Conservation (phyloP, 176 grass and related monocot genomes). For the Bothriochloa decipiens region DNA sequence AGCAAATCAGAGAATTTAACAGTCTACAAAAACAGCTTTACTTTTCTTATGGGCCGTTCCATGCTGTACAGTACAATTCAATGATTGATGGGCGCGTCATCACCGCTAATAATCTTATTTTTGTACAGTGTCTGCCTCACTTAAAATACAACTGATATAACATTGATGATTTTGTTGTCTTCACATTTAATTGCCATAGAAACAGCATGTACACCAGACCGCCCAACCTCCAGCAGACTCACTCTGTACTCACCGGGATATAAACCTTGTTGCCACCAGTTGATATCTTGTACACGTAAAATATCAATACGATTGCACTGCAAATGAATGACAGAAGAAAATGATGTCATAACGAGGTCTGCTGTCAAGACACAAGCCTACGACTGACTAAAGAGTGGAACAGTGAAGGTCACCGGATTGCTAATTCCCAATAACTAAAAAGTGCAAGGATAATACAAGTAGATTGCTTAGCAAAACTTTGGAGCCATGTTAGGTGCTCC, state of each 20-base stretch:
- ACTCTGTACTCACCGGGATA: slow-evolving; percentile 41
- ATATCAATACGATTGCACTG: slow-evolving; percentile 72
- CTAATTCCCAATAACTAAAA: neutral
- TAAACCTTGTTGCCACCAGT: slow-evolving; percentile 59
- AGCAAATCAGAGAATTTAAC: too few relatives aligned
- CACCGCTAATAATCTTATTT: neutral
- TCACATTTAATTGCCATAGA: slow-evolving; percentile 10
- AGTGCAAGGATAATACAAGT: neutral
- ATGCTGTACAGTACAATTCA: neutral
- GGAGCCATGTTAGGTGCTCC: neutral
- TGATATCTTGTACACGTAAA: slow-evolving; percentile 85
- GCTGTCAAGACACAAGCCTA: neutral
- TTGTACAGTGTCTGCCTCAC: neutral
- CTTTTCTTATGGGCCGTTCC: neutral
- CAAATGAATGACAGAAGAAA: slow-evolving; percentile 25
- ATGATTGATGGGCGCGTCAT: neutral
- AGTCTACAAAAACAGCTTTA: neutral
- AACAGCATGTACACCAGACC: slow-evolving; percentile 22
- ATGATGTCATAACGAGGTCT: neutral
- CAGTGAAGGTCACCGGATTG: neutral
- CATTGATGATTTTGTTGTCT: neutral
- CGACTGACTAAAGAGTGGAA: neutral
- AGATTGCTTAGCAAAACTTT: neutral
- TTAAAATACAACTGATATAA: neutral
- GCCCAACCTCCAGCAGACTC: slow-evolving; percentile 12